Percentiles rank a stretch among this genome's conserved stretches.
These are phyloP conservation scores for Leccinum incarnatum DNA, from an alignment of 768 basidiomycete genomes.

Conservation along the genomic window DNA sequence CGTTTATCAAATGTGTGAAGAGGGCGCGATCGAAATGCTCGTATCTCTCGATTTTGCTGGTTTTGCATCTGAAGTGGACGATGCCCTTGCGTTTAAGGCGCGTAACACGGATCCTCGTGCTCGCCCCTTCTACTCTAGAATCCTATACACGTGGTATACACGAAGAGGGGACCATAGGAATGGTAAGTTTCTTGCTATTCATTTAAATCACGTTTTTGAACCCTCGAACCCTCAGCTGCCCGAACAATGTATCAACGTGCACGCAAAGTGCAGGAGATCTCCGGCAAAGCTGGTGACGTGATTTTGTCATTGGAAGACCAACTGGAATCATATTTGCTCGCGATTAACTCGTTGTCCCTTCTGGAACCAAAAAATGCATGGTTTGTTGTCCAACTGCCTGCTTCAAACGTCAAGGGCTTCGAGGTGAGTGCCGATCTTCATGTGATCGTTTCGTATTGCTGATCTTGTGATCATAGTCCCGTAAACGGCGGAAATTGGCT, in stretches of 20 bases:
- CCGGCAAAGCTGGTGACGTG: conserved; percentile 35
- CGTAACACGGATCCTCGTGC: conserved; percentile 88
- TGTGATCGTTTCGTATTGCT: conserved; percentile 16
- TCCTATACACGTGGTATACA: conserved; percentile 94
- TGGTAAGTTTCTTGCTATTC: conserved; percentile 52
- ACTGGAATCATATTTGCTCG: conserved; percentile 77
- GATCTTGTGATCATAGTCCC: conserved; percentile 41
- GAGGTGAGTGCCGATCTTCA: conserved; percentile 37
- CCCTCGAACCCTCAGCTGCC: conserved; percentile 57
- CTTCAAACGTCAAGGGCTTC: conserved; percentile 44
- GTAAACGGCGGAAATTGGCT: conserved; percentile 70
- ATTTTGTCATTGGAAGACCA: conserved; percentile 60
- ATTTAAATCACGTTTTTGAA: conserved; percentile 18
- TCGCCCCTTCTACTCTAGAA: conserved; percentile 81
- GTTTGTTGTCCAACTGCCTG: conserved; percentile 64
- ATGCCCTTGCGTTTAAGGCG: conserved; percentile 85
- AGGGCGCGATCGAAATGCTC: conserved; percentile 72
- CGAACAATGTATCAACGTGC: conserved; percentile 92
- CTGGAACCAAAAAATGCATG: conserved; percentile 81
- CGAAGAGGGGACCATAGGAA: conserved; percentile 85
- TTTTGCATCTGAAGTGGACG: conserved; percentile 83
- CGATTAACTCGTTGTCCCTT: conserved; percentile 85
- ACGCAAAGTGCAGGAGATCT: conserved; percentile 59
- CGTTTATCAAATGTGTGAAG: conserved; percentile 91
- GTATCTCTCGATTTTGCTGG: conserved; percentile 84